phyloP scores from a whole-genome alignment of 1,284 basidiomycete species.

The Entoloma clypeatum region DNA sequence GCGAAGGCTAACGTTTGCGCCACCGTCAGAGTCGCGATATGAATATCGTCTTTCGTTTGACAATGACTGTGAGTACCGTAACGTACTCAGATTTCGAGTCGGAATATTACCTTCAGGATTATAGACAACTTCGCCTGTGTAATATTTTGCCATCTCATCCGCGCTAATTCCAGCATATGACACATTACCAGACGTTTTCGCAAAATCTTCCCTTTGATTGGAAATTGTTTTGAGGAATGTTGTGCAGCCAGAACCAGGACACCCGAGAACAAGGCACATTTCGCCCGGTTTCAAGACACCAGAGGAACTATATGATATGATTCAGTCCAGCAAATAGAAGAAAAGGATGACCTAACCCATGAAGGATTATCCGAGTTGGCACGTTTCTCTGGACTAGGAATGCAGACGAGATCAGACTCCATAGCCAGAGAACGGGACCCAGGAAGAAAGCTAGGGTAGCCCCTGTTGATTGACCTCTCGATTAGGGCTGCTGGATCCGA shows the following conservation, averaged over 20 bases:
- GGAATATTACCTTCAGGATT: conserved; percentile 64
- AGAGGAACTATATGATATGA: conserved; percentile 49
- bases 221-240: conserved; percentile 79
- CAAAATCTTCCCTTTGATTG: conserved; percentile 64
- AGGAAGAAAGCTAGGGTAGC: conserved; percentile 58
- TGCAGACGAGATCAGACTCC: conserved; percentile 46
- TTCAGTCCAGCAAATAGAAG: conserved; percentile 20
- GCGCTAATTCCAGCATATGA: conserved; percentile 72
- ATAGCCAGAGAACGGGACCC: conserved; percentile 49
- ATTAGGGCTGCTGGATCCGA: too few species aligned
- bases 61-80: background rate
- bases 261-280: conserved; percentile 74
- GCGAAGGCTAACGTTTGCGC: conserved; percentile 68
- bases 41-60: conserved; percentile 59
- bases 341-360: conserved; percentile 46
- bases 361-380: conserved; percentile 56
- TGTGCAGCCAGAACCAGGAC: conserved; percentile 79
- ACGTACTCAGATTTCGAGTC: background rate
- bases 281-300: conserved; percentile 69
- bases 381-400: conserved; percentile 45
- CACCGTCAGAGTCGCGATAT: conserved; percentile 76
- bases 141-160: conserved; percentile 59
- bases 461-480: too few species aligned
- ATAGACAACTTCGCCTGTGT: conserved; percentile 84
- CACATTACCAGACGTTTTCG: conserved; percentile 59